Evolutionary conservation across 2,329 filamentous ascomycete genomes (phyloP).

Genomic region (Aspergillus puulaauensis): DNA sequence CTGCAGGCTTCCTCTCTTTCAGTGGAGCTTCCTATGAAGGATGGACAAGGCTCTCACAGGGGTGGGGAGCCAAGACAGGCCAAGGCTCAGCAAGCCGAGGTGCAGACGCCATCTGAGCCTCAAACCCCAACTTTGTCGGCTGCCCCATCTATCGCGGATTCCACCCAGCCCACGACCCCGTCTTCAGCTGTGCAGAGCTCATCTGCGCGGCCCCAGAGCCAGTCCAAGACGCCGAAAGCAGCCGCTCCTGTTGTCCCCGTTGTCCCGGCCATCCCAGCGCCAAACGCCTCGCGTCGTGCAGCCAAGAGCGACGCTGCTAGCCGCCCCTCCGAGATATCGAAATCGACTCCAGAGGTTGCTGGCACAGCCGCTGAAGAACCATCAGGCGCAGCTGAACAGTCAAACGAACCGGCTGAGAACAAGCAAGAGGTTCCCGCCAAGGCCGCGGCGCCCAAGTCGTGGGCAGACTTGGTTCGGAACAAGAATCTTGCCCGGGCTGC

Average conservation of each 20-base stretch:
- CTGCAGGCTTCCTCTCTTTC: slow-evolving; percentile 34
- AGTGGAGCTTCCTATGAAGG: slow-evolving; percentile 55
- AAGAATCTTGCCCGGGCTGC: slow-evolving; percentile 39
- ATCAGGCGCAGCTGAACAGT: slow-evolving; percentile 2
- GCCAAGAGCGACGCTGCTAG: slow-evolving; percentile 35
- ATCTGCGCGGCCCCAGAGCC: slow-evolving; percentile 31
- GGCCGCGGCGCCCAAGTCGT: slow-evolving; percentile 57
- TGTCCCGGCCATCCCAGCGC: slow-evolving; percentile 44
- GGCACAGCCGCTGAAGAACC: slow-evolving; percentile 9
- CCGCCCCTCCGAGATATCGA: slow-evolving; percentile 36
- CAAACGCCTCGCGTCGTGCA: slow-evolving; percentile 34
- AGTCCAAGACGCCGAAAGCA: slow-evolving; percentile 36
- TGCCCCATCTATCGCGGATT: slow-evolving; percentile 57
- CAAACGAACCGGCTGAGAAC: slow-evolving; percentile 4
- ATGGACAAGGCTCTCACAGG: slow-evolving; percentile 25
- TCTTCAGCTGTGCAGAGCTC: slow-evolving; percentile 49
- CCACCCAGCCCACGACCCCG: slow-evolving; percentile 56
- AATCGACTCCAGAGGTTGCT: slow-evolving; percentile 23
- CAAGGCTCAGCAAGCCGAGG: slow-evolving; percentile 18
- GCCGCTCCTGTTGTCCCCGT: slow-evolving; percentile 50
- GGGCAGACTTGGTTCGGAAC: slow-evolving; percentile 66
- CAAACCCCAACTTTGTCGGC: slow-evolving; percentile 61
- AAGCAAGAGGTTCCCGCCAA: slow-evolving; percentile 37
- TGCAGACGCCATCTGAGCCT: slow-evolving; percentile 40
- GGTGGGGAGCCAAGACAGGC: slow-evolving; percentile 20